Evolutionary conservation across 805 yeast species (phyloP).

Genomic region (Pichia pseudocactophila): DNA sequence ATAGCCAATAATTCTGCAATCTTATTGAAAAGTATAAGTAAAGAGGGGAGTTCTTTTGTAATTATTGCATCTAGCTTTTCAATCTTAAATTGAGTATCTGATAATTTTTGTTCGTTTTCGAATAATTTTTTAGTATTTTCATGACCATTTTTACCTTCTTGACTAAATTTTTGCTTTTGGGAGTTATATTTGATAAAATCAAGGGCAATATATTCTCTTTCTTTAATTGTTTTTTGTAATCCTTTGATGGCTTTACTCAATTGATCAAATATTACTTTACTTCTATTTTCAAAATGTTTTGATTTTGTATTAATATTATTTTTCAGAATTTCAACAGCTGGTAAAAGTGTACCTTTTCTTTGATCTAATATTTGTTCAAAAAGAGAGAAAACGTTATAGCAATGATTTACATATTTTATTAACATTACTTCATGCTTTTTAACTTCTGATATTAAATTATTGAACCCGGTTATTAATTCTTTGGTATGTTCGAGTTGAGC

Average conservation of each 20-base stretch:
- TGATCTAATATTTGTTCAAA: slow-evolving; percentile 14
- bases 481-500: slow-evolving; percentile 5
- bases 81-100: slow-evolving; percentile 29
- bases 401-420: background rate
- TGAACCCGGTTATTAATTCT: slow-evolving; percentile 1
- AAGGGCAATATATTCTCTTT: slow-evolving; percentile 16
- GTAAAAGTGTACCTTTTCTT: slow-evolving; percentile 9
- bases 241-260: slow-evolving; percentile 12
- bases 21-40: slow-evolving; percentile 28
- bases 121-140: slow-evolving; percentile 31
- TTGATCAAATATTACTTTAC: background rate
- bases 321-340: background rate
- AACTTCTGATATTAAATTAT: background rate
- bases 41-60: slow-evolving; percentile 39
- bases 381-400: background rate
- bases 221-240: slow-evolving; percentile 19
- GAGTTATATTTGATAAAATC: slow-evolving; percentile 17
- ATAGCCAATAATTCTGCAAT: slow-evolving; percentile 28
- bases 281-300: background rate
- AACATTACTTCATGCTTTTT: background rate
- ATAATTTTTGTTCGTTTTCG: slow-evolving; percentile 25
- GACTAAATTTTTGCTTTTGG: slow-evolving; percentile 14
- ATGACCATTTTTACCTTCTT: slow-evolving; percentile 26
- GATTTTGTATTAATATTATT: background rate
- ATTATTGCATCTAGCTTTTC: slow-evolving; percentile 30